A percentile compares a stretch with the other conserved stretches of the same genome.
Conservation (phyloP, 2,329 filamentous ascomycete species). For the Epichloe sibirici region DNA sequence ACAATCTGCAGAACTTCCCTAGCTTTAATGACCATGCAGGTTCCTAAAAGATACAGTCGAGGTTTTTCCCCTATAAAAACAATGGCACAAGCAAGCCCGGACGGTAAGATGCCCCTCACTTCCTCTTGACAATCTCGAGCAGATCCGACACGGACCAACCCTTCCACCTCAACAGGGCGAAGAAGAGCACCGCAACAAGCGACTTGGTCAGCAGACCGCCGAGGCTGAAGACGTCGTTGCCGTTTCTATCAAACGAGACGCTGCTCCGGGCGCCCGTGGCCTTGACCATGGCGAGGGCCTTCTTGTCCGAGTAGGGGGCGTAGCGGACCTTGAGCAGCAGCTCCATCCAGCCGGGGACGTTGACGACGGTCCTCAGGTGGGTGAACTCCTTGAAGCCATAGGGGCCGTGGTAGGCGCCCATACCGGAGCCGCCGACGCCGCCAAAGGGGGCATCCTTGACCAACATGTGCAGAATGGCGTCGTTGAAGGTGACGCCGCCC, state of each 20-base stretch:
- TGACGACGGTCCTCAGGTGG: constrained; percentile 14
- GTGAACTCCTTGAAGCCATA: constrained; percentile 26
- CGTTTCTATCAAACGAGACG: constrained; percentile 7
- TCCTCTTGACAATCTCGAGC: constrained; percentile 1
- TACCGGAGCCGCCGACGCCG: constrained; percentile 31
- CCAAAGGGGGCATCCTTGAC: constrained; percentile 31
- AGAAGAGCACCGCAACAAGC: constrained; percentile 1
- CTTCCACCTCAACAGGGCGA: constrained; percentile 5
- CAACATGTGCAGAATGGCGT: constrained; percentile 25
- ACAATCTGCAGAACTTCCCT: no score
- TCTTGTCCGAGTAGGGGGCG: constrained; percentile 11
- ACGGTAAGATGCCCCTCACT: neutral
- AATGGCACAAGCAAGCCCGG: neutral
- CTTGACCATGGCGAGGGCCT: constrained; percentile 6
- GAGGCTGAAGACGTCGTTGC: constrained; percentile 2
- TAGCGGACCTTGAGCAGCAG: constrained; percentile 10
- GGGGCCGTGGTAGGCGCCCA: constrained; percentile 30
- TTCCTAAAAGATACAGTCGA: no score
- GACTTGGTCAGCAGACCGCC: constrained; percentile 4
- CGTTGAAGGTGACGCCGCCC: constrained; percentile 34
- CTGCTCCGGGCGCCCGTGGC: constrained; percentile 1
- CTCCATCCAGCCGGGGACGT: constrained; percentile 9
- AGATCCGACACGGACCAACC: constrained; percentile 3
- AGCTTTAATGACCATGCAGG: no score
- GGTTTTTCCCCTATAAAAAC: neutral